Evolutionary conservation across 352 stramenopile species (phyloP).

Genomic region (Phytophthora hibernalis): DNA sequence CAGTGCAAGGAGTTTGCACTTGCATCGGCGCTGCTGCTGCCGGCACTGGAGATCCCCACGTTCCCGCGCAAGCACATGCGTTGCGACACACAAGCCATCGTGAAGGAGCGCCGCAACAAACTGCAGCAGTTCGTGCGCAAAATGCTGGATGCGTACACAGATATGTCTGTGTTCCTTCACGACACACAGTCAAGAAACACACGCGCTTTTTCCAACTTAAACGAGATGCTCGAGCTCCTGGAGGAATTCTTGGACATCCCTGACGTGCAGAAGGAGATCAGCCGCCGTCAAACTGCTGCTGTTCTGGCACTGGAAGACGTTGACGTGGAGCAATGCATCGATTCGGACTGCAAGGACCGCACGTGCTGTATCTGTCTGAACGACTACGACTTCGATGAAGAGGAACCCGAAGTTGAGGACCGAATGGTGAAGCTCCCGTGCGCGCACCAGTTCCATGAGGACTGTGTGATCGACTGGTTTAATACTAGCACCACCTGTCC

Average conservation of each 20-base stretch:
- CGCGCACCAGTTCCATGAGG: conserved; percentile 76
- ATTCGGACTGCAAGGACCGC: conserved; percentile 31
- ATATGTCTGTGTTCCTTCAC: conserved; percentile 65
- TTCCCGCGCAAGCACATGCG: conserved; percentile 74
- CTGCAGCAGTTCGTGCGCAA: conserved; percentile 64
- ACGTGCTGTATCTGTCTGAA: conserved; percentile 67
- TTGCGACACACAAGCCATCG: conserved; percentile 59
- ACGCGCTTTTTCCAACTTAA: conserved; percentile 26
- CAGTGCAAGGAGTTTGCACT: conserved; percentile 56
- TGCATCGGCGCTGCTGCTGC: conserved; percentile 50
- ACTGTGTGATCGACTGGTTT: conserved; percentile 84
- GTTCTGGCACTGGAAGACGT: conserved; percentile 67
- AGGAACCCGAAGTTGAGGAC: conserved; percentile 26
- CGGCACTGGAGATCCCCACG: conserved; percentile 44
- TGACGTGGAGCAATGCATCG: conserved; percentile 18
- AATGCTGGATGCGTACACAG: conserved; percentile 63
- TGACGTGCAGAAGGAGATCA: conserved; percentile 57
- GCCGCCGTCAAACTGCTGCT: conserved; percentile 51
- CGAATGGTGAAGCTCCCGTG: conserved; percentile 71
- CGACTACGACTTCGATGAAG: conserved; percentile 42
- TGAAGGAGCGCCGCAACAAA: conserved; percentile 53
- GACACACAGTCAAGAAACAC: conserved; percentile 36
- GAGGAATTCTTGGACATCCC: conserved; percentile 65
- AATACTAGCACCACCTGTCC: conserved; percentile 74
- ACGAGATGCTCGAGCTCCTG: conserved; percentile 45